phyloP scores from a whole-genome alignment of 805 yeast species.

The Metschnikowia dekortorum region DNA sequence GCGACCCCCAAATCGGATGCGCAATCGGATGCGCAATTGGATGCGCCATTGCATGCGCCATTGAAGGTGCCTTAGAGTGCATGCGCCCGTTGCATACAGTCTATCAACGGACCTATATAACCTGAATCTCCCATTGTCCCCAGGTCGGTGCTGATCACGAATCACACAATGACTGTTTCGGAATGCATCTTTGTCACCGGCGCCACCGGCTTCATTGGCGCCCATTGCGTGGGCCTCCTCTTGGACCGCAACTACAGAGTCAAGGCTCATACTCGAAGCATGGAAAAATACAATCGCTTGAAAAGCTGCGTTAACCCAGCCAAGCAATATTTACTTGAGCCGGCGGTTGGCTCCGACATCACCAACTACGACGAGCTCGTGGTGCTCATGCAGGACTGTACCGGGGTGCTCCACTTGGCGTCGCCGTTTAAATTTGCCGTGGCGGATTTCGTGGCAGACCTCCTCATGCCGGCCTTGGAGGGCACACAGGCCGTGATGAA shows the following conservation, averaged over 20 bases:
- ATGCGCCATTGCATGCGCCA: no score
- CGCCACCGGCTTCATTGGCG: constrained; percentile 8
- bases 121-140: no score
- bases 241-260: constrained; percentile 5
- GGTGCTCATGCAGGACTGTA: neutral
- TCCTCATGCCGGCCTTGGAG: constrained; percentile 49
- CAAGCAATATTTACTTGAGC: constrained; percentile 1
- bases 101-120: no score
- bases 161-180: neutral
- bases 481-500: constrained; percentile 50
- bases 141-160: no score
- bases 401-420: constrained; percentile 46
- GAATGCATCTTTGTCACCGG: constrained; percentile 7
- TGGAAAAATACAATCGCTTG: constrained; percentile 2
- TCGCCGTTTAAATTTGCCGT: constrained; percentile 49
- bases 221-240: constrained; percentile 6
- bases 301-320: neutral
- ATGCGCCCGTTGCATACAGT: no score
- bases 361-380: neutral
- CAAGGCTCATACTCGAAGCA: constrained; percentile 3
- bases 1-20: no score
- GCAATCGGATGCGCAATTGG: no score
- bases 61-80: no score
- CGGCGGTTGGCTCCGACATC: constrained; percentile 4
- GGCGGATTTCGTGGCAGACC: constrained; percentile 44